Evolutionary conservation across 1,284 basidiomycete genomes (phyloP), one percentile per base, ranked within the genome.

Genomic region (Hemileccinum hortonii): DNA sequence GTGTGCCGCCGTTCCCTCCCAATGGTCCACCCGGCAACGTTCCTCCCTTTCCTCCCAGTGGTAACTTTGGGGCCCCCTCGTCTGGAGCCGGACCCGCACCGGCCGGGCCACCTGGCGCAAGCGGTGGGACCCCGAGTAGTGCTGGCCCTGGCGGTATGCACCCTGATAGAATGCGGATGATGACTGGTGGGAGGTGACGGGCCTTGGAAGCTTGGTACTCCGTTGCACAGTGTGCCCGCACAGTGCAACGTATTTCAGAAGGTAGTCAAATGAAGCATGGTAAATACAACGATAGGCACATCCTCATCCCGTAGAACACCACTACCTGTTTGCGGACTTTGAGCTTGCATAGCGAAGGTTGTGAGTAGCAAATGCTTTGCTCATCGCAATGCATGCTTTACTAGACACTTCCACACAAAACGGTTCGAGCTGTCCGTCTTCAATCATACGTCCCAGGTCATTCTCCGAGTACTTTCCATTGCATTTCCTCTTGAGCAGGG

Each of bases 91-190:
- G 47, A 12, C 63, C 71, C 50, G 69, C 72, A 44, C 62, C 59
- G 36, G 58, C 53, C n/a, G 58, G 67, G 12, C 54, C 69, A 33
- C 50, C 64, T 22, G 53, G 50, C 18, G 37, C 60, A 44, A 38
- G 35, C 10, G 52, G 54, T 26, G 65, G 55, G 16, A 55, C 72
- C 50, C 61, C 59, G 37, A 63, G 63, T 47, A 73, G 63, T 54
- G 68, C 72, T 10, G 70, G 69, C 18, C 73, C 75, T 44, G 72
- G 75, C 19, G 86, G 81, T 29, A 90, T 94, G 59, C 92, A 94
- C 71, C 92, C 92, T n/a, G 91, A 94, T 71, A 79, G 91, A 55
- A 61, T 91, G 67, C 78, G 90, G 55, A 92, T 93, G 90, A 83
- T 93, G 85, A 81, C 75, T n/a, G 33, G 50, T 36, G 61, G 62